Base-by-base conservation (phyloP, 1,284 basidiomycete genomes). In the Stereum hirsutum region DNA sequence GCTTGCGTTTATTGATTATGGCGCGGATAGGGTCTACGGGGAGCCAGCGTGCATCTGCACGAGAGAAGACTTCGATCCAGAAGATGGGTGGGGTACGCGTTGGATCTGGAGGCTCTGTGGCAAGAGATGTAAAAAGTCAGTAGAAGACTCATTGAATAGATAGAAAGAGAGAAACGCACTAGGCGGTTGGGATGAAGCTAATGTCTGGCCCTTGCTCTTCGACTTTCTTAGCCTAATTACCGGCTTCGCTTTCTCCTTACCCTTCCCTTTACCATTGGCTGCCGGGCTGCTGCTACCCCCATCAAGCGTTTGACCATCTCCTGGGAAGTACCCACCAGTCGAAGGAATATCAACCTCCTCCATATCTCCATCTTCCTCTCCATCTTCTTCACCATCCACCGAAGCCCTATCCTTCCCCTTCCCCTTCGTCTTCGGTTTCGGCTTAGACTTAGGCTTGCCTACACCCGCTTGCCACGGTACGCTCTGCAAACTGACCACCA, bases 51-150 rank as follows among this genome's bases (percentile, higher is more conserved):
- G 78, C 81, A 62, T 97, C 93, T 1, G 93, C 81, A 15, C 89
- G 81, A 23, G 89, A 94, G 63, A 94, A 99, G 0, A 97, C 89
- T 62, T 99, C 96, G 1, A 89, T 91, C 96, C 95, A 99, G 62
- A 94, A 91, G 2, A 95, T 84, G 0, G 95, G 96, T 1, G 93
- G 86, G n/a, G 78, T 73, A 26, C 55, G 64, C 19, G 62, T 64
- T 30, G 80, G 81, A 58, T 82, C 73, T 32, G 66, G 60, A 10
- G 65, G 60, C 23, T 52, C 65, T 69, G 51, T 30, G 12, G 11
- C 10, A 42, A 19, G 21, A 33, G 5, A 17, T 41, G 20, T 26
- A n/a, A 27, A 15, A 17, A 6, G 6, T 36, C 6, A 36, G 34
- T 6, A 6, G 34, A 20, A 5, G n/a, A 10, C 6, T 17, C 14